Conservation (phyloP, 305 asterid genomes). For the Fraxinus sp. region DNA sequence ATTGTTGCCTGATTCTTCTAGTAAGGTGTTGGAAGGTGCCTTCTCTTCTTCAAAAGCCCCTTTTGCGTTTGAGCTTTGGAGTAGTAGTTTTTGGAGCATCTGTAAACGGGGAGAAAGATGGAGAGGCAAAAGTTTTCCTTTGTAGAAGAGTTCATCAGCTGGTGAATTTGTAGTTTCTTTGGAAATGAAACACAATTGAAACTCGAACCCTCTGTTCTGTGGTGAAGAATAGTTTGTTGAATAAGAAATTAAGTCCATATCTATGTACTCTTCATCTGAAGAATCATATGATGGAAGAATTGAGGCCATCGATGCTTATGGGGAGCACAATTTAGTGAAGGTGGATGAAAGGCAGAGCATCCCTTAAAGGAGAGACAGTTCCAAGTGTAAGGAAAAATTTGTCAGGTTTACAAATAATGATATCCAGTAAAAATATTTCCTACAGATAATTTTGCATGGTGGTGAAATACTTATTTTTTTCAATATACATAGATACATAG, state of each 20-base stretch:
- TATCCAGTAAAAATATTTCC: not conserved
- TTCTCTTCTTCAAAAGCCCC: not conserved
- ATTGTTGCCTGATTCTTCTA: not conserved
- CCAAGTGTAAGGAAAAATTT: constrained; percentile 29
- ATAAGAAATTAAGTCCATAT: constrained; percentile 56
- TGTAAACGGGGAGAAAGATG: constrained; percentile 59
- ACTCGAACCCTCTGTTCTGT: constrained; percentile 69
- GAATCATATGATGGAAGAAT: constrained; percentile 19
- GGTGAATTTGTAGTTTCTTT: constrained; percentile 39
- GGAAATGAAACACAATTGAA: constrained; percentile 46
- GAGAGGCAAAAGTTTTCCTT: constrained; percentile 87
- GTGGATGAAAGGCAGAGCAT: constrained; percentile 27
- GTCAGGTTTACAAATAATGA: not conserved
- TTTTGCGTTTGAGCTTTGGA: constrained; percentile 7
- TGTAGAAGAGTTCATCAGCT: constrained; percentile 91
- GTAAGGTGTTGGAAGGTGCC: not conserved
- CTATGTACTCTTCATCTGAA: constrained; percentile 63
- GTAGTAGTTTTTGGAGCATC: constrained; percentile 50
- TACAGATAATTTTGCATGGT: not conserved
- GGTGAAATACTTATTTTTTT: not conserved
- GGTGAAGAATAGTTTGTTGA: constrained; percentile 36
- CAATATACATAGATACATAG: not conserved
- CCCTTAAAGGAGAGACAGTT: constrained; percentile 51
- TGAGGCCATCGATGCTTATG: constrained; percentile 47
- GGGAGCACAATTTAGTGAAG: constrained; percentile 42